Conservation (phyloP, 805 yeast genomes). For the Lipomyces japonicus region DNA sequence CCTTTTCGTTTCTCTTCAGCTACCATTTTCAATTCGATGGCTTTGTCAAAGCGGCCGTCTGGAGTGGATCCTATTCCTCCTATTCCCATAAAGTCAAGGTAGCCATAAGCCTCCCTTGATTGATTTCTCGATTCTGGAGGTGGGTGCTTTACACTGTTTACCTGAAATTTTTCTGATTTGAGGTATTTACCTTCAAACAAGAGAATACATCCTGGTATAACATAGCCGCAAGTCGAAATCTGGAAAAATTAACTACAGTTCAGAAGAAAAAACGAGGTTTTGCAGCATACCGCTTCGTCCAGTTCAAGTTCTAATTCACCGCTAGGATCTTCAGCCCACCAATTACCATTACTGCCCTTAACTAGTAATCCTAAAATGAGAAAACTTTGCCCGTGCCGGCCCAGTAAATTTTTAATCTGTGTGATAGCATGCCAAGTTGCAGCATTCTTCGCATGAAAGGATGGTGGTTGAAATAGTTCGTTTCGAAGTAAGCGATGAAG, state of each 20-base stretch:
- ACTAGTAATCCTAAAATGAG: slow-evolving; percentile 73
- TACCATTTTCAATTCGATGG: slow-evolving; percentile 52
- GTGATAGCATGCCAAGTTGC: slow-evolving; percentile 47
- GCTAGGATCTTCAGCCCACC: slow-evolving; percentile 75
- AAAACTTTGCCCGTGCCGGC: slow-evolving; percentile 75
- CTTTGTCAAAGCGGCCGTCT: slow-evolving; percentile 57
- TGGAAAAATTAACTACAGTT: slow-evolving; percentile 15
- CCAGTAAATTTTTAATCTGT: slow-evolving; percentile 75
- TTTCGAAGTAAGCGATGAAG: slow-evolving; percentile 72
- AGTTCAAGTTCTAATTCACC: slow-evolving; percentile 66
- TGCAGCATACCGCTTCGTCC: slow-evolving; percentile 44
- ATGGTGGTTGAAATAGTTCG: slow-evolving; percentile 61
- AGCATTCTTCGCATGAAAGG: slow-evolving; percentile 39
- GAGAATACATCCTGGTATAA: slow-evolving; percentile 69
- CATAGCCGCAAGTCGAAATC: slow-evolving; percentile 61
- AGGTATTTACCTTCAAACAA: slow-evolving; percentile 83
- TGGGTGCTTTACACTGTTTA: slow-evolving; percentile 76
- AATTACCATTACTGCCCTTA: slow-evolving; percentile 60
- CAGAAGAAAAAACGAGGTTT: slow-evolving; percentile 12
- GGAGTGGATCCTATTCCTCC: slow-evolving; percentile 36
- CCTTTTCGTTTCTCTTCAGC: slow-evolving; percentile 54
- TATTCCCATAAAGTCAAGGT: slow-evolving; percentile 63
- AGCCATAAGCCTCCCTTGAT: slow-evolving; percentile 70
- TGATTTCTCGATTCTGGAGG: slow-evolving; percentile 72
- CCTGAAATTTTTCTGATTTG: slow-evolving; percentile 57